Percentiles rank a stretch among this genome's conserved stretches.
These are phyloP conservation scores for Xylariales sp. DNA, from an alignment of 2,329 filamentous ascomycete genomes.

Conservation along the genomic window DNA sequence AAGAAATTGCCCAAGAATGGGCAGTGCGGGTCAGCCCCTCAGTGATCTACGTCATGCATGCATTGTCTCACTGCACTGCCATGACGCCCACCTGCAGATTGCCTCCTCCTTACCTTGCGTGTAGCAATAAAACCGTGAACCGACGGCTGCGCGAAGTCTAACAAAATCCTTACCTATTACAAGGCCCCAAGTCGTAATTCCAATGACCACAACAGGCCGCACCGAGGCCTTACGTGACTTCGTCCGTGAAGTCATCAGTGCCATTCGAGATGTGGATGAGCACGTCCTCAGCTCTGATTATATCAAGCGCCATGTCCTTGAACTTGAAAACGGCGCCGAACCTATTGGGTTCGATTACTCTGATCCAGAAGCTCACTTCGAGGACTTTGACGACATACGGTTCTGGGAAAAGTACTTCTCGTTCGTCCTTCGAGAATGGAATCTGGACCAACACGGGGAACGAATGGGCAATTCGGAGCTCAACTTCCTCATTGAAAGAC, in stretches of 20 bases:
- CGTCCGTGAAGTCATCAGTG: constrained; percentile 7
- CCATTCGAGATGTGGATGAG: constrained; percentile 10
- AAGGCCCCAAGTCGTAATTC: not conserved
- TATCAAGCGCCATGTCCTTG: not conserved
- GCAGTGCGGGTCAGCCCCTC: too few species aligned
- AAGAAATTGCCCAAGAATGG: too few species aligned
- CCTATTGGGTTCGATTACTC: not conserved
- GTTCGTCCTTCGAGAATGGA: constrained; percentile 4
- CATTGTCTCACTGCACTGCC: too few species aligned
- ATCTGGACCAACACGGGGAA: constrained; percentile 14
- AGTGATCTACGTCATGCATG: too few species aligned
- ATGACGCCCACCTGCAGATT: too few species aligned
- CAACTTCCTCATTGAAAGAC: constrained; percentile 9
- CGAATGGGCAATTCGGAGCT: constrained; percentile 16
- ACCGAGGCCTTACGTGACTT: not conserved
- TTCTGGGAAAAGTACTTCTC: constrained; percentile 12
- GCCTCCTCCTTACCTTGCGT: too few species aligned
- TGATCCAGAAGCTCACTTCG: constrained; percentile 13
- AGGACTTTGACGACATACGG: not conserved
- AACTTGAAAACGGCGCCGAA: not conserved
- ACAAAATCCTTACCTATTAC: too few species aligned
- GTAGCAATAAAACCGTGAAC: too few species aligned
- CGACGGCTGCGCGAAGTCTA: too few species aligned
- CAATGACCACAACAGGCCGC: not conserved
- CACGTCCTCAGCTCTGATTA: constrained; percentile 15